Evolutionary conservation across 2,329 filamentous ascomycete species (phyloP).

Genomic region (Fusarium nelsonii): DNA sequence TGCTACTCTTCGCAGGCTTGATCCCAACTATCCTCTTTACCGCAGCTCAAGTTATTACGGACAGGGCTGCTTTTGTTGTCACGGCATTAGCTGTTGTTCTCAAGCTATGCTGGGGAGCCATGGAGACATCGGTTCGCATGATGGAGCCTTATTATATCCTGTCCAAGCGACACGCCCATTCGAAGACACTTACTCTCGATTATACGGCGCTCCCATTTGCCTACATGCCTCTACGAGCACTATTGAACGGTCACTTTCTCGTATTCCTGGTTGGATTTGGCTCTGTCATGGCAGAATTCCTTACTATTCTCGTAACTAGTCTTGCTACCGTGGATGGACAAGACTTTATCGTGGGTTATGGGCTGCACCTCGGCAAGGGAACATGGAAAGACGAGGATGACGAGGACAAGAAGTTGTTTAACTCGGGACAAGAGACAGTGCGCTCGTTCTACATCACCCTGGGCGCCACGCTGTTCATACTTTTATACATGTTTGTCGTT

Average conservation of each 20-base stretch:
- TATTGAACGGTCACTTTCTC: constrained; percentile 73
- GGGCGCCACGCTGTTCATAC: constrained; percentile 69
- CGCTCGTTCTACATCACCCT: constrained; percentile 76
- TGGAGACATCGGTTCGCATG: constrained; percentile 78
- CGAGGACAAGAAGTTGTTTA: constrained; percentile 51
- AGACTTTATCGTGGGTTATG: constrained; percentile 62
- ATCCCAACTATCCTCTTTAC: constrained; percentile 74
- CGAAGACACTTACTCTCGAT: constrained; percentile 76
- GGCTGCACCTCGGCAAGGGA: constrained; percentile 13
- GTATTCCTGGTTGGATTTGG: constrained; percentile 78
- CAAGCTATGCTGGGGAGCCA: constrained; percentile 75
- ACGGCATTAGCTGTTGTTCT: constrained; percentile 74
- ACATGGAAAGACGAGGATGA: constrained; percentile 29
- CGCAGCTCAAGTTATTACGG: constrained; percentile 64
- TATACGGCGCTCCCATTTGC: constrained; percentile 79
- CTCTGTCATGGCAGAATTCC: constrained; percentile 77
- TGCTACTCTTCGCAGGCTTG: constrained; percentile 67
- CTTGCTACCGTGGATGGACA: constrained; percentile 74
- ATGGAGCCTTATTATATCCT: constrained; percentile 81
- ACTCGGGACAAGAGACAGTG: constrained; percentile 70
- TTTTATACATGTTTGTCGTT: constrained; percentile 73
- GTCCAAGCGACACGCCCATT: constrained; percentile 72
- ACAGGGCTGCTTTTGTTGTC: constrained; percentile 73
- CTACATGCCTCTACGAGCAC: constrained; percentile 71
- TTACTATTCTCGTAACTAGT: constrained; percentile 76